Percentiles rank a stretch among this genome's conserved stretches.
These are phyloP conservation scores for Platanthera guangdongensis DNA, from an alignment of 106 monocot genomes.

Conservation along the genomic window DNA sequence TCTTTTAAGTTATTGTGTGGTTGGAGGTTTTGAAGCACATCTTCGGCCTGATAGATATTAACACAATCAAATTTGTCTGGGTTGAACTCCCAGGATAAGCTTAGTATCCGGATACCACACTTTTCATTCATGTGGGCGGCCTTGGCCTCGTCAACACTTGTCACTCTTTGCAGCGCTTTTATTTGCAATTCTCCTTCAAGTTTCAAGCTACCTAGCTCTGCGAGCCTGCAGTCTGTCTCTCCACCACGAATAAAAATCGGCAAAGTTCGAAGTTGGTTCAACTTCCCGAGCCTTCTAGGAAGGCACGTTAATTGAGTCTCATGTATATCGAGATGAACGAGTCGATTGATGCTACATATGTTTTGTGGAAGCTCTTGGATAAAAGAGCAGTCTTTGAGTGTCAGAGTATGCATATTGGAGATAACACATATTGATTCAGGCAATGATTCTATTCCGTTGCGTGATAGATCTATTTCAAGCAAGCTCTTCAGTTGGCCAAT, in stretches of 20 bases:
- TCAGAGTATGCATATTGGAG: slow-evolving; percentile 7
- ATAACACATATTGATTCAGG: slow-evolving; percentile 12
- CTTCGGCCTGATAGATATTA: neutral
- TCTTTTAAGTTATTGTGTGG: slow-evolving; percentile 10
- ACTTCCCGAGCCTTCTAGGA: slow-evolving; percentile 20
- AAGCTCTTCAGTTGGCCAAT: slow-evolving; percentile 3
- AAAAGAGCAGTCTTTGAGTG: neutral
- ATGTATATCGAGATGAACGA: slow-evolving; percentile 5
- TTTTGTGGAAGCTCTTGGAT: slow-evolving; percentile 7
- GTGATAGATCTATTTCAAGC: neutral
- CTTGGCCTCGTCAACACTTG: neutral
- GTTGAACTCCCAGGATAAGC: slow-evolving; percentile 1
- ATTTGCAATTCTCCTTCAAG: slow-evolving; percentile 1
- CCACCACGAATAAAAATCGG: slow-evolving; percentile 11
- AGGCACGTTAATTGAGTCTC: slow-evolving; percentile 7
- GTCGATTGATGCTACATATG: slow-evolving; percentile 11
- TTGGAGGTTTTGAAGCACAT: slow-evolving; percentile 18
- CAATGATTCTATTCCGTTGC: neutral
- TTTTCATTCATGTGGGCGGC: slow-evolving; percentile 14
- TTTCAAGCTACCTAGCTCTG: slow-evolving; percentile 15
- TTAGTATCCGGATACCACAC: neutral
- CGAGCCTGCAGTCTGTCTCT: neutral
- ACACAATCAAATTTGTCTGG: neutral
- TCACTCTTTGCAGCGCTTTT: slow-evolving; percentile 8
- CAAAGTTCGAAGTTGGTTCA: slow-evolving; percentile 14